Conservation (phyloP, 176 grass and related monocot species). For the Musa beccarii region DNA sequence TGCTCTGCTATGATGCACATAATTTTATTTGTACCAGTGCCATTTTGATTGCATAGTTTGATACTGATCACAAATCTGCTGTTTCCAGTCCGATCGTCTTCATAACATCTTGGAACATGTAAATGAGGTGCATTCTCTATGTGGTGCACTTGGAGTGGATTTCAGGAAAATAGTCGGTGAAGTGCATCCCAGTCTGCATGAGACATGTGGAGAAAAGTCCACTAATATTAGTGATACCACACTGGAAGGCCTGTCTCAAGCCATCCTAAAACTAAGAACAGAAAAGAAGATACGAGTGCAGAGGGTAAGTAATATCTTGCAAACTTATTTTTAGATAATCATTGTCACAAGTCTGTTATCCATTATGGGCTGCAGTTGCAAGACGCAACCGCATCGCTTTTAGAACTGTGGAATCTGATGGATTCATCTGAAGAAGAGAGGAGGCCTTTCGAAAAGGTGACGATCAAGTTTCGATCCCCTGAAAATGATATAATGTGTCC, state of each 20-base stretch:
- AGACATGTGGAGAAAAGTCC: slow-evolving; percentile 39
- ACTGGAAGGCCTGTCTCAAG: slow-evolving; percentile 65
- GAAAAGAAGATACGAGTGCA: slow-evolving; percentile 63
- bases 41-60: background rate
- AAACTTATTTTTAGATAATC: background rate
- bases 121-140: slow-evolving; percentile 83
- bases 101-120: slow-evolving; percentile 73
- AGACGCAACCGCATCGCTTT: slow-evolving; percentile 52
- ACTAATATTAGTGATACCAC: slow-evolving; percentile 83
- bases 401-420: slow-evolving; percentile 86
- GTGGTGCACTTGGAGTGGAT: slow-evolving; percentile 68
- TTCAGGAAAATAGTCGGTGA: slow-evolving; percentile 61
- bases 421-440: slow-evolving; percentile 84
- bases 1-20: background rate
- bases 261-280: slow-evolving; percentile 64
- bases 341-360: slow-evolving; percentile 15
- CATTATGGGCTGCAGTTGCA: slow-evolving; percentile 49
- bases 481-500: slow-evolving; percentile 58
- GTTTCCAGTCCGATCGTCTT: slow-evolving; percentile 74
- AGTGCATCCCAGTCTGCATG: slow-evolving; percentile 81
- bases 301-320: slow-evolving; percentile 41
- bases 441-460: slow-evolving; percentile 43
- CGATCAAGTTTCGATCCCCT: slow-evolving; percentile 37
- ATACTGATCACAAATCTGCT: background rate
- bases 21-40: background rate